Base-by-base conservation (phyloP, 192 early-diverging fungal species). In the Endogone sp. region DNA sequence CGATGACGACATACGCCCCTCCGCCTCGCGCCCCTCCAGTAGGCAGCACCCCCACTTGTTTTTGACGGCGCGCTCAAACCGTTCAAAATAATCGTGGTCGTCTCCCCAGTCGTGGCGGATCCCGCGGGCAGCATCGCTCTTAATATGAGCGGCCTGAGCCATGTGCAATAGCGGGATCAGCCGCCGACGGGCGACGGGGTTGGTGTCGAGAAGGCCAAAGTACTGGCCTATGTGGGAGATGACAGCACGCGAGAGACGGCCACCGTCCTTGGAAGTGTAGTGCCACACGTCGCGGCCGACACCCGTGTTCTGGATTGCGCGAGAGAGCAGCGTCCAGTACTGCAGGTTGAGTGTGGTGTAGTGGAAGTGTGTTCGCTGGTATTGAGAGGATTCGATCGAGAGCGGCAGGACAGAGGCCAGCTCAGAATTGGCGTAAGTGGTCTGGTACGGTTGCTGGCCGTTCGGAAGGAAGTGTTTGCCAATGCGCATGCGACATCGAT, bases 401-500 rank as follows among this genome's bases (percentile, higher is more conserved):
- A 8, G 55, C 10, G 4, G 57, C 30, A 10, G 64, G 32, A 58
- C 29, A 28, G 24, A 29, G 8, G 22, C 62, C 31, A 31, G 69
- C 63, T n/a, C 27, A n/a, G 27, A 62, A 24, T 65, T 10, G 6
- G 65, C 64, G 21, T 61, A 66, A 2, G 59, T 54, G 23, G 57
- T 60, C 30, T 78, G 68, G 29, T 60, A 74, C n/a, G 76, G 72
- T 58, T 79, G 77, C 20, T 59, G 22, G 25, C 77, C 77, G n/a
- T 68, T 66, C 0, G 57, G 27, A 25, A 75, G 74, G 63, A 87
- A 87, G 56, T 85, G 83, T 31, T 85, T 84, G 23, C 84, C 84
- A n/a, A 88, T 81, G 8, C 86, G 71, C 86, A 88, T 88, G 10
- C 86, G 79, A 56, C 77, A 81, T 63, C 86, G 67, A 67, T 84